Conservation (phyloP, 805 yeast species). For the Hanseniaspora lindneri region DNA sequence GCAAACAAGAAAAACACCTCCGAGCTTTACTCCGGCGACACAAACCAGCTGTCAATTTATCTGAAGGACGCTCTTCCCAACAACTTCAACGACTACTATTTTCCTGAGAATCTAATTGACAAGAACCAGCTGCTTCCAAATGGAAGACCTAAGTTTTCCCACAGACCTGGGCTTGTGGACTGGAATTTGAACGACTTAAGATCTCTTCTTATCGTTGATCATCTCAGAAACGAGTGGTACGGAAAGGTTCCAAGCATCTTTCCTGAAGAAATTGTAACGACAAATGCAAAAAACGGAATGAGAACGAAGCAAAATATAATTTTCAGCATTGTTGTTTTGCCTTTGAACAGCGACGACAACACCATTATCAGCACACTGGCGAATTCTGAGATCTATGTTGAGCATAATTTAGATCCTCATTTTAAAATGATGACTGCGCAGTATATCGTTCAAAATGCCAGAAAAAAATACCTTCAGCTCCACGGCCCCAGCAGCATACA, state of each 20-base stretch:
- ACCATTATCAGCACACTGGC: constrained; percentile 40
- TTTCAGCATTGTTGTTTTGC: constrained; percentile 41
- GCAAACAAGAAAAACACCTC: constrained; percentile 6
- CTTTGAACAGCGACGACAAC: constrained; percentile 41
- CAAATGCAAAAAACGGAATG: constrained; percentile 17
- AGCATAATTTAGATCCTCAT: constrained; percentile 43
- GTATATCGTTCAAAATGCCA: constrained; percentile 48
- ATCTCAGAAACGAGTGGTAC: constrained; percentile 45
- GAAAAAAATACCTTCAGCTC: constrained; percentile 23
- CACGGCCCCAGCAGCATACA: constrained; percentile 32
- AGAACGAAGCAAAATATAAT: constrained; percentile 19
- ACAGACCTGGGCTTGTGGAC: constrained; percentile 44
- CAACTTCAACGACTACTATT: constrained; percentile 43
- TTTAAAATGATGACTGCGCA: constrained; percentile 50
- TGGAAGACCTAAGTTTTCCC: constrained; percentile 54
- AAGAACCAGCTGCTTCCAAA: constrained; percentile 32
- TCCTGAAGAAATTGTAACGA: constrained; percentile 8
- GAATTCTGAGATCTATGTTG: constrained; percentile 52
- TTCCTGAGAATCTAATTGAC: constrained; percentile 40
- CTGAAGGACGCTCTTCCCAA: constrained; percentile 44
- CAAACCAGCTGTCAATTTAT: constrained; percentile 20
- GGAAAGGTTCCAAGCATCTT: constrained; percentile 34
- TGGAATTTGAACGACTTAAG: constrained; percentile 65
- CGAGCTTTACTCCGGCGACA: neutral
- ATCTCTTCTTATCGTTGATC: constrained; percentile 46